These are phyloP conservation scores for Trichoderma sp. DNA, from an alignment of 2,329 filamentous ascomycete species.

Conservation along the genomic window DNA sequence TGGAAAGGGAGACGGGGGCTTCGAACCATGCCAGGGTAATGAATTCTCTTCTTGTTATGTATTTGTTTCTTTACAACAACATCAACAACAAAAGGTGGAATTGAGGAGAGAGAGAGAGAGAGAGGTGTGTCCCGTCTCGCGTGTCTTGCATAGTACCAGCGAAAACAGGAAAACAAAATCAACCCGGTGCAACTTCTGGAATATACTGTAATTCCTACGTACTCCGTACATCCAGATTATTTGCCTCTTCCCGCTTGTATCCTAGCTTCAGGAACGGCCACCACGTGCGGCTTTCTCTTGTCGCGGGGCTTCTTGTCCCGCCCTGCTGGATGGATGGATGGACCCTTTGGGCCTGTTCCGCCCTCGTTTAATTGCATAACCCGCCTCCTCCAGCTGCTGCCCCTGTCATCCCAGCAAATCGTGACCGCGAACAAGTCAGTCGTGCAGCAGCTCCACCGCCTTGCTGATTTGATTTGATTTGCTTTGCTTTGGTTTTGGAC, in stretches of 20 bases:
- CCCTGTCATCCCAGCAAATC: slow-evolving; percentile 9
- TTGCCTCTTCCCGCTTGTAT: not conserved
- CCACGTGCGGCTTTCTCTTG: slow-evolving; percentile 5
- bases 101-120: no score
- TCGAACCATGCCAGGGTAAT: not conserved
- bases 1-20: not conserved
- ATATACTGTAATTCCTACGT: not conserved
- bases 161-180: not conserved
- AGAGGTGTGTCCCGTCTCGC: not conserved
- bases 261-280: slow-evolving; percentile 13
- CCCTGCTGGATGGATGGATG: not conserved
- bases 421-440: not conserved
- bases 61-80: not conserved
- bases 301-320: slow-evolving; percentile 1
- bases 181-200: no score
- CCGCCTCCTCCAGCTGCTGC: not conserved
- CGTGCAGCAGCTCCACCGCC: slow-evolving; percentile 17
- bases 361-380: slow-evolving; percentile 26
- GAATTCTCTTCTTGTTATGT: slow-evolving; percentile 2
- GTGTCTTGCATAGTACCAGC: not conserved
- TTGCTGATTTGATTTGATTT: not conserved
- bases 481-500: not conserved
- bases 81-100: not conserved
- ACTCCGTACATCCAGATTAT: no score
- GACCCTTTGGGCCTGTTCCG: slow-evolving; percentile 2